Evolutionary conservation across 2,329 filamentous ascomycete species (phyloP), one percentile per base, ranked within the genome.

Genomic region (Talaromyces sp.): DNA sequence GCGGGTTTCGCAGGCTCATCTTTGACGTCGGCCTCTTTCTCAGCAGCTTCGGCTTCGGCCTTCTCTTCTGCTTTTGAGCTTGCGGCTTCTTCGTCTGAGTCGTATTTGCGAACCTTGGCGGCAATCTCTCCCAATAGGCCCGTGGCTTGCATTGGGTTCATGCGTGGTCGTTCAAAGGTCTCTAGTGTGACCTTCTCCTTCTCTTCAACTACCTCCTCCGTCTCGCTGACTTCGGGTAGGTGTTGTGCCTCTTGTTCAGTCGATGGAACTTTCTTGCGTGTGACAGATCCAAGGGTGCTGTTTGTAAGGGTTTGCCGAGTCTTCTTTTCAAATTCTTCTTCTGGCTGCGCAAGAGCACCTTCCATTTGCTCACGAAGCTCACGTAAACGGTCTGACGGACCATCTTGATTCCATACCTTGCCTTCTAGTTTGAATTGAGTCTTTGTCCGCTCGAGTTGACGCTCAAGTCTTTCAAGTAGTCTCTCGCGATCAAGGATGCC

Each of bases 391-490:
- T 99, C 95, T 52, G 93, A 97, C 13, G 95, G 94, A 41, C 92
- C 92, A 68, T 90, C 85, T 68, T 96, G 91, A 67, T 89, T 89
- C 90, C 94, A 97, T 9, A 92, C 88, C 76, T 92, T 92, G 70
- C 95, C 95, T 78, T 98, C 95, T 37, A 99, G 87, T 79, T 97
- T 97, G 79, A 92, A 97, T 75, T 98, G 93, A 0, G 95, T 98
- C 85, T 98, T 98, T 69, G 97, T 94, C 68, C 95, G 85, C 81
- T 98, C 94, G 48, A 99, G 87, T 79, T 98, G 95, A 83, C 92
- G 96, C 77, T 97, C 93, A 65, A 99, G 84, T 62, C 93, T 89
- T 74, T 93, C 91, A 90, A 99, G 96, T 70, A 99, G 88, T 73
- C 86, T 88, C 73, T 97, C 92, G 31, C 95, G 90, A 75, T 98